Evolutionary conservation across 2,329 filamentous ascomycete genomes (phyloP), one percentile per base, ranked within the genome.

Genomic region (Cryphonectria carpinicola): DNA sequence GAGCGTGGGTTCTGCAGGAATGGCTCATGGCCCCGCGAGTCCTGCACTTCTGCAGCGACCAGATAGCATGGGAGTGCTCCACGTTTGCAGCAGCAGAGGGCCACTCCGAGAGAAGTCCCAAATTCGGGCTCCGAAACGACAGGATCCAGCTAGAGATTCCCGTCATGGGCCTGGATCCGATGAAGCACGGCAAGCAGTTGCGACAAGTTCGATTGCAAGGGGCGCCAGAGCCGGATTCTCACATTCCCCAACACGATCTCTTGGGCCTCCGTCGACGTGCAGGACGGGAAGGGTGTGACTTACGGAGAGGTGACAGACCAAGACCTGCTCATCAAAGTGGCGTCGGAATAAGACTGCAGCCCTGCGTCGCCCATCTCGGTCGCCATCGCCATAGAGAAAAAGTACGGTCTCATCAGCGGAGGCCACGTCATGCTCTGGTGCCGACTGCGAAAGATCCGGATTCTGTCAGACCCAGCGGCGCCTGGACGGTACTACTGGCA

Each of bases 1-100:
- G 76, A 4, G 74, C 67, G 6, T 77, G 76, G 76, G 76, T 76
- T 2, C 68, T 74, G 37, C 76, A 77, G 66, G 76, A 77, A 41
- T 66, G 76, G 5, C 61, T 76, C 22, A 68, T 77, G 4, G 68
- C 76, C 2, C 72, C 73, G 7, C 54, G 76, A 1, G 64, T 76
- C 11, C 54, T 77, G 25, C 75, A 77, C 61, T 77, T 74, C 19
- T 70, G 72, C 22, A 61, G 52, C 25, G 64, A 70, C n/a, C 73
- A 75, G 46, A 52, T 74, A 19, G 71, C 69, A 3, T 76, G 73
- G 69, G 75, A 76, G 54, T 77, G 75, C 43, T 19, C 39, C 17
- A 67, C 66, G n/a, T 56, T 66, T 43, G 54, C 66, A 6, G 70
- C 58, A 1, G 61, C 61, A 10, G 70, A 69, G 70, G 70, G 64